Evolutionary conservation across 495 filamentous ascomycete genomes (phyloP).

Genomic region (Filosporella fistucella): DNA sequence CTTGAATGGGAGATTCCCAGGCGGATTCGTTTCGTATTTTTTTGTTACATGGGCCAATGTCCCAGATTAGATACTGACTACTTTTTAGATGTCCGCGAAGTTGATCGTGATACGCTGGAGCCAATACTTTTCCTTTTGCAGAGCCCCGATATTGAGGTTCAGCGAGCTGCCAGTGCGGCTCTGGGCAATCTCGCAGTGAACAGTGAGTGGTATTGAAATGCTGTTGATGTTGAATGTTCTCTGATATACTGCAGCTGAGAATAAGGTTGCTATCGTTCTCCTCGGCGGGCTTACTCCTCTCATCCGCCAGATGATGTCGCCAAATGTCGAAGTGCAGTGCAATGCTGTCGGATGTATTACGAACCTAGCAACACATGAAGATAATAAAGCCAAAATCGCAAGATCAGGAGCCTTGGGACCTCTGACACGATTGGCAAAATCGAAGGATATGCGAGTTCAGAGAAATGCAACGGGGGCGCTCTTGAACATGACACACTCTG

Average conservation of each 20-base stretch:
- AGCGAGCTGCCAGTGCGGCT: constrained; percentile 93
- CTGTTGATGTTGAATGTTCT: constrained; percentile 4
- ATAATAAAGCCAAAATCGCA: constrained; percentile 98
- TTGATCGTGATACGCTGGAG: constrained; percentile 89
- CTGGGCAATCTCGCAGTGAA: constrained; percentile 96
- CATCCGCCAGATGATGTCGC: constrained; percentile 97
- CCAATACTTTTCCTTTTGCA: constrained; percentile 94
- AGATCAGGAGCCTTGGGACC: constrained; percentile 89
- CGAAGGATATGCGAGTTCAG: constrained; percentile 98
- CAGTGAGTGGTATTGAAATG: constrained; percentile 51
- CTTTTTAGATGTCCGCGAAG: constrained; percentile 83
- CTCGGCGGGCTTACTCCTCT: constrained; percentile 87
- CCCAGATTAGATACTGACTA: constrained; percentile 3
- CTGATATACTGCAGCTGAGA: constrained; percentile 71
- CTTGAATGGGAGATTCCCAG: too few relatives aligned
- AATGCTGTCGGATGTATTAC: constrained; percentile 99
- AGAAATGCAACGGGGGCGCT: constrained; percentile 94
- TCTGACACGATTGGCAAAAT: constrained; percentile 87
- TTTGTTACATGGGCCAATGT: too few relatives aligned
- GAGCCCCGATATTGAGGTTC: constrained; percentile 93
- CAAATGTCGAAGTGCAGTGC: constrained; percentile 99
- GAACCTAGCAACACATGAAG: constrained; percentile 95
- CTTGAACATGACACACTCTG: constrained; percentile 98
- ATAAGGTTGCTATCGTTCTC: constrained; percentile 93
- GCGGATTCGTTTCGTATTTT: too few relatives aligned